Base-by-base conservation (phyloP, 148 eudicot genomes). In the Fagopyrum homotropicum region DNA sequence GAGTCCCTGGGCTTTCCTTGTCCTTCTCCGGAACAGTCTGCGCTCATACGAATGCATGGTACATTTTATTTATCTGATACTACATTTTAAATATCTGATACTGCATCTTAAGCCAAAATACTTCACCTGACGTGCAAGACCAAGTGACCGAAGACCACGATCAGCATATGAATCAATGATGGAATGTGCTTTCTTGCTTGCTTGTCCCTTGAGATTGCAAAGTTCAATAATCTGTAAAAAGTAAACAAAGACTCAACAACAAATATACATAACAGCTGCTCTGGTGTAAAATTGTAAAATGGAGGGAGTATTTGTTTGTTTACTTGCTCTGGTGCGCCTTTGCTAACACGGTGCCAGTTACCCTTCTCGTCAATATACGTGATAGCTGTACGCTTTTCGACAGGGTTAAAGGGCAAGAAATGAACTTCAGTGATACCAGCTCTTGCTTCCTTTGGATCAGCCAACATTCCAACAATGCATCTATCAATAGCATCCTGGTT, bases 401-500 rank as follows among this genome's bases (percentile, higher is more conserved):
- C 97, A 4, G 97, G 97, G 81, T 91, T 89, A 73, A 91, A 91
- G 26, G 97, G 97, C 22, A 91, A 89, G 77, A 91, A 91, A 73
- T 91, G 97, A 51, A 91, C 93, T 78, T 91, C 97, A 22, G 84
- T 89, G 69, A 91, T 88, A 44, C 90, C 93, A 74, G 93, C 90
- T 85, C 97, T 86, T 47, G 95, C 91, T 88, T 93, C 98, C 72
- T 80, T 89, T 30, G 98, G 93, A 79, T 93, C 98, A 47, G 90
- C 89, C 69, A 93, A 85, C 96, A 88, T 93, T 45, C 88, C 87
- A 29, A 93, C 97, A 78, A 93, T 93, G 75, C 97, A 91, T 63
- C 93, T 84, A 83, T 93, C 98, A 43, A 93, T 93, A 45, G 98
- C 93, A 76, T 93, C 98, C 72, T 93, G 98, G 76, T 90, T 93